These are phyloP conservation scores for Talaromyces piceae DNA, from an alignment of 2,329 filamentous ascomycete genomes.

Conservation along the genomic window DNA sequence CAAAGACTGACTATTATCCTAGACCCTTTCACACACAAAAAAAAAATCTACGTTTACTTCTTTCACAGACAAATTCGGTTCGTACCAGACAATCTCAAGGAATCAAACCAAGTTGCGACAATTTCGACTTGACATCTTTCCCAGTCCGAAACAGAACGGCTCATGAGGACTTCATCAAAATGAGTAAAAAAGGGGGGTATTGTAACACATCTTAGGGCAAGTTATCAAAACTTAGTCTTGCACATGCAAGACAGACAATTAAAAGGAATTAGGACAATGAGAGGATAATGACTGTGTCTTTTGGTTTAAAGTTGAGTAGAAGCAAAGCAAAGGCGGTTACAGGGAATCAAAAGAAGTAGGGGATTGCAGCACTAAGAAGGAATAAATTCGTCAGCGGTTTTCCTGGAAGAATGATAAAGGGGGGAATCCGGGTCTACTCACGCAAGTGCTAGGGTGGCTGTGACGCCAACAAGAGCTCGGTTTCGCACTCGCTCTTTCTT, in stretches of 20 bases:
- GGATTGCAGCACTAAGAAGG: conserved; percentile 35
- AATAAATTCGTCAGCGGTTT: neutral
- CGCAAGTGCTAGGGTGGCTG: conserved; percentile 82
- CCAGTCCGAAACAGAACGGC: neutral
- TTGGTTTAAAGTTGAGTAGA: conserved; percentile 5
- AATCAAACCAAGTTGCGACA: neutral
- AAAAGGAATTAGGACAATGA: conserved; percentile 9
- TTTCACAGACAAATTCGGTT: neutral
- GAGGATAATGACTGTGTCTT: conserved; percentile 2
- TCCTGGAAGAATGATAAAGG: neutral
- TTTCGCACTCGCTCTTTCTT: conserved; percentile 81
- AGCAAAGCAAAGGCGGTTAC: conserved; percentile 2
- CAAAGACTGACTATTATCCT: too few relatives aligned
- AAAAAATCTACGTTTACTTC: too few relatives aligned
- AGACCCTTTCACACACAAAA: too few relatives aligned
- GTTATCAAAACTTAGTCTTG: conserved; percentile 3
- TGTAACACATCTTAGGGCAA: conserved; percentile 12
- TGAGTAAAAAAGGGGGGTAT: conserved; percentile 9
- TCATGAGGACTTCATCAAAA: neutral
- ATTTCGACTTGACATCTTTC: neutral
- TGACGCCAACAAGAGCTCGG: conserved; percentile 77
- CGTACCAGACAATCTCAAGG: neutral
- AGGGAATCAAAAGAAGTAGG: conserved; percentile 37
- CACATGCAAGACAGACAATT: neutral
- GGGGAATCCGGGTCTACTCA: conserved; percentile 48